Evolutionary conservation across 2,329 filamentous ascomycete genomes (phyloP), one percentile per base, ranked within the genome.

Genomic region (Penicillium aurantiogriseum): DNA sequence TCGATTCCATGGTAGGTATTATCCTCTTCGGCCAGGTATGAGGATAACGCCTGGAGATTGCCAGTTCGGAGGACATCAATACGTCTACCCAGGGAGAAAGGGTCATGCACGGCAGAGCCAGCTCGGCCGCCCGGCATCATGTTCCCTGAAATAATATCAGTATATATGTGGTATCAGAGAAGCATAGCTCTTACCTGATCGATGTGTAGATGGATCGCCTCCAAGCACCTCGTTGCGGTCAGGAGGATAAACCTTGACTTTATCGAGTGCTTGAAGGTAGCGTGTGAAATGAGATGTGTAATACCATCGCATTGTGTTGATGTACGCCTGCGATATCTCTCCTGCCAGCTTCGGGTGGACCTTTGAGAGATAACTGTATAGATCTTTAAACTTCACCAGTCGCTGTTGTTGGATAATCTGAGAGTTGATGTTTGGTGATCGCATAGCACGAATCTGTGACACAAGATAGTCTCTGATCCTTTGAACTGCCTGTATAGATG

Each of bases 301-400:
- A 71, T 99, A 99, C 94, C 94, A 99, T 52, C 92, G 86, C 91
- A 99, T 99, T 0, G 95, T 99, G 73, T 97, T 96, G 78, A 95
- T 88, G 69, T 99, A 99, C 4, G 95, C 94, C 71, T 91, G 89
- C 9, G 87, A 87, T 63, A 99, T 96, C 74, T 99, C 91, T 52
- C 92, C 88, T 9, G 91, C 91, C 6, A 99, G 84, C n/a, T 85
- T 82, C 1, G 89, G 80, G 67, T 97, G 92, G 63, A 93, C 89
- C 65, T 85, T 87, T 58, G 91, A 86, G 33, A 99, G 81, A 70
- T 97, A 99, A 6, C 85, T 82, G 74, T 88, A 99, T 0, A 97
- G 79, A 35, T 96, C 92, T 72, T 91, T 96, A 78, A 92, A 96
- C 66, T 85, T 88, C 48, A 97, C 79, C 66, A 99, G 92, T 58